A percentile compares a stretch with the other conserved stretches of the same genome.
Conservation (phyloP, 768 basidiomycete species). For the Gautieria morchelliformis region DNA sequence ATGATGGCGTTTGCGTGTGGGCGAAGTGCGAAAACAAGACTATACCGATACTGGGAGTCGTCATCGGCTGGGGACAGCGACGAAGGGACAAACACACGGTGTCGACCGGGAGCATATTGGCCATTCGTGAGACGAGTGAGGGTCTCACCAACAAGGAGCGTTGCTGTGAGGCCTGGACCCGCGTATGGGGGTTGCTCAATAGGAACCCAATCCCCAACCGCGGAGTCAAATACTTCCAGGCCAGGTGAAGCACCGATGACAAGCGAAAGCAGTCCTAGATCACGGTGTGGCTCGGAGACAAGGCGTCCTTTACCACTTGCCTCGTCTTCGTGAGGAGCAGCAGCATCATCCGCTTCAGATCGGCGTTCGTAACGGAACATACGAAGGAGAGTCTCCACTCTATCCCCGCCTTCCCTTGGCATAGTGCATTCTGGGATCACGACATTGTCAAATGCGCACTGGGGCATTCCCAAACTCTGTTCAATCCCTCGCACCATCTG, state of each 20-base stretch:
- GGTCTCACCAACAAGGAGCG: constrained; percentile 13
- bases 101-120: constrained; percentile 11
- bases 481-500: constrained; percentile 10
- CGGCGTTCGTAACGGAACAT: constrained; percentile 15
- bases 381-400: constrained; percentile 11
- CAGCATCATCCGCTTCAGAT: constrained; percentile 1
- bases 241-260: constrained; percentile 14
- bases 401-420: constrained; percentile 3
- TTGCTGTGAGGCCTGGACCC: constrained; percentile 9
- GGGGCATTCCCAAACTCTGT: constrained; percentile 7
- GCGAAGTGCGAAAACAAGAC: constrained; percentile 12
- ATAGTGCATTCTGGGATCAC: constrained; percentile 5
- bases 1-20: constrained; percentile 9
- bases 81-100: constrained; percentile 12
- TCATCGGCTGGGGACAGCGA: background rate
- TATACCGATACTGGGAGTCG: constrained; percentile 10
- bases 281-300: constrained; percentile 12
- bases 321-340: background rate
- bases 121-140: constrained; percentile 12
- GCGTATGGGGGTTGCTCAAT: constrained; percentile 10
- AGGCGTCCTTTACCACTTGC: constrained; percentile 6
- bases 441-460: constrained; percentile 1
- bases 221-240: constrained; percentile 11
- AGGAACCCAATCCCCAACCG: constrained; percentile 7
- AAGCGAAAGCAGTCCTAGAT: constrained; percentile 13